These are phyloP conservation scores for Perkinsus chesapeaki DNA, from an alignment of 169 alveolate genomes.

Conservation along the genomic window DNA sequence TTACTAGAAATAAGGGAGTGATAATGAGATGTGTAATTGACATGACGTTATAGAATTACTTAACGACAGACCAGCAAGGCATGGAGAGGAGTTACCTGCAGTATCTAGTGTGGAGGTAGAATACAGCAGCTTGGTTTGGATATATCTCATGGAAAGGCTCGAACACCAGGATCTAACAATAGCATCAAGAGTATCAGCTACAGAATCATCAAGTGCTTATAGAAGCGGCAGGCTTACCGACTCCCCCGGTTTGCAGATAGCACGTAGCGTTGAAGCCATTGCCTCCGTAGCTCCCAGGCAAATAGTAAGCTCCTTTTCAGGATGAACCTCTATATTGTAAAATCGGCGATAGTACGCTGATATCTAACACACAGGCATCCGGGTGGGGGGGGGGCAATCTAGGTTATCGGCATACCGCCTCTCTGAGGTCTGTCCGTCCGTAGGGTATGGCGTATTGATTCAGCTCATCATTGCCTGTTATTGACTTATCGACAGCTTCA, in stretches of 20 bases:
- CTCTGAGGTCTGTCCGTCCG: background rate
- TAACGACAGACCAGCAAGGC: too few relatives aligned
- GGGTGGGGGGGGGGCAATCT: too few relatives aligned
- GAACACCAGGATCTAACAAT: background rate
- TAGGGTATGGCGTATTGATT: background rate
- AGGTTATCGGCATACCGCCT: too few relatives aligned
- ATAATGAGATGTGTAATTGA: too few relatives aligned
- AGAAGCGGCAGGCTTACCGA: too few relatives aligned
- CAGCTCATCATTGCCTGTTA: background rate
- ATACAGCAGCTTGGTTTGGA: conserved; percentile 12
- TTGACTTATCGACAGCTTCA: background rate
- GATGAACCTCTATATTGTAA: background rate
- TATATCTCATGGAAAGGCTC: conserved; percentile 16
- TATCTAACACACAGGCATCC: too few relatives aligned
- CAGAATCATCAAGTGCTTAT: too few relatives aligned
- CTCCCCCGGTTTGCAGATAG: conserved; percentile 11
- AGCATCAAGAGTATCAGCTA: background rate
- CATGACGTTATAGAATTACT: too few relatives aligned
- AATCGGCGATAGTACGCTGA: background rate
- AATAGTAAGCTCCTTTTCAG: conserved; percentile 2
- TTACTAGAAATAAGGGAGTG: too few relatives aligned
- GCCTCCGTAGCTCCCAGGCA: conserved; percentile 13
- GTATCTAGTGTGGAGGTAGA: background rate
- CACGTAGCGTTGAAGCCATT: background rate
- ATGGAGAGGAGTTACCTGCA: background rate